A percentile compares a stretch with the other conserved stretches of the same genome.
These are phyloP conservation scores for Cajanus cajan DNA, from an alignment of 306 rosid genomes.

Conservation along the genomic window DNA sequence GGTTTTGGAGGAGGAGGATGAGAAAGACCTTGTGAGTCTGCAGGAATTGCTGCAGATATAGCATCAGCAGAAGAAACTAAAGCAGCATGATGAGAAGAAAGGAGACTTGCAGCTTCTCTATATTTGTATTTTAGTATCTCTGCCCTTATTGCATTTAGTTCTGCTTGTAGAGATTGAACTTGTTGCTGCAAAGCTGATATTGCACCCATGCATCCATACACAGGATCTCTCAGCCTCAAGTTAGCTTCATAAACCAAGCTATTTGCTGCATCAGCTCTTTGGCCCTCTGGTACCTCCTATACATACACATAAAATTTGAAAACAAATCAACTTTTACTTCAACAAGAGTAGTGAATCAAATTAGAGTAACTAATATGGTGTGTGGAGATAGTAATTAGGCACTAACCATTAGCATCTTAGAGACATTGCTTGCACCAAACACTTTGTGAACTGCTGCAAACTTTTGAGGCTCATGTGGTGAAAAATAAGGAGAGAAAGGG, in stretches of 20 bases:
- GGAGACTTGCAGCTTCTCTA: conserved; percentile 57
- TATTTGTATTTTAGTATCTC: conserved; percentile 62
- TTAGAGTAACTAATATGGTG: background rate
- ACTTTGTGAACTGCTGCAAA: conserved; percentile 90
- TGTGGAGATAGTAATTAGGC: background rate
- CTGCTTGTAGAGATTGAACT: conserved; percentile 62
- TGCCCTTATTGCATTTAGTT: conserved; percentile 52
- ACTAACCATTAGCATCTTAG: conserved; percentile 81
- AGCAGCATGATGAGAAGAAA: conserved; percentile 51
- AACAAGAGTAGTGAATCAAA: background rate
- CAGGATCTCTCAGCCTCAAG: conserved; percentile 81
- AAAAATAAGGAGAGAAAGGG: conserved; percentile 89
- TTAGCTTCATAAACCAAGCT: conserved; percentile 90
- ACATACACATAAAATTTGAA: background rate
- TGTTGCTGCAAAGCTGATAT: conserved; percentile 81
- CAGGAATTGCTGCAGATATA: conserved; percentile 32
- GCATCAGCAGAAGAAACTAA: conserved; percentile 43
- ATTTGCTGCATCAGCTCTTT: conserved; percentile 84
- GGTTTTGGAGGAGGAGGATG: conserved; percentile 31
- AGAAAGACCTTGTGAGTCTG: conserved; percentile 39
- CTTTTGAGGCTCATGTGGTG: conserved; percentile 90
- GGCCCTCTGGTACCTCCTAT: conserved; percentile 76
- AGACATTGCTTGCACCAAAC: conserved; percentile 97
- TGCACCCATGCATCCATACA: conserved; percentile 92
- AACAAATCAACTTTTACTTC: background rate